Evolutionary conservation across 257 asterid species (phyloP).

Genomic region (Linderniella brevidens): DNA sequence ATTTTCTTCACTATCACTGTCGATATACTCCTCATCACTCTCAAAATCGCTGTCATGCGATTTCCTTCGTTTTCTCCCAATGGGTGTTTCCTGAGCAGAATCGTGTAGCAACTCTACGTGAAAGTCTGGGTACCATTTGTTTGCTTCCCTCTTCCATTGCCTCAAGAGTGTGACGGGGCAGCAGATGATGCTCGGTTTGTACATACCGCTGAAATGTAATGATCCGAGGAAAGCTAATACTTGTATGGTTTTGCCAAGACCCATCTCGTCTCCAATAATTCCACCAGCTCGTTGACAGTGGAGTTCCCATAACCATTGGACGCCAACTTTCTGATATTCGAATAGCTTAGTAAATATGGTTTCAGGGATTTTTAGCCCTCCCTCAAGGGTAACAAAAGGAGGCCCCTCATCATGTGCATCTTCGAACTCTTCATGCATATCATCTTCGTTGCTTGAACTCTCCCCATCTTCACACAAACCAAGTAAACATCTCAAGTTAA

Average conservation of each 20-base stretch:
- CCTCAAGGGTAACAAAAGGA: constrained; percentile 69
- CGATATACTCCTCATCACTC: constrained; percentile 40
- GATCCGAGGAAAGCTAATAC: constrained; percentile 79
- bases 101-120: constrained; percentile 82
- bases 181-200: constrained; percentile 79
- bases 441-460: constrained; percentile 40
- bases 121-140: constrained; percentile 72
- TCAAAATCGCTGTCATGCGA: constrained; percentile 56
- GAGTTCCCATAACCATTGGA: constrained; percentile 99
- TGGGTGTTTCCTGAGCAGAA: constrained; percentile 48
- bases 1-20: constrained; percentile 42
- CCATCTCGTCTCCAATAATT: constrained; percentile 99
- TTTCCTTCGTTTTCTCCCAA: constrained; percentile 33
- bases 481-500: not conserved
- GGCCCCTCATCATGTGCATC: constrained; percentile 33
- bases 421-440: constrained; percentile 27
- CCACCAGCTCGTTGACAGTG: constrained; percentile 98
- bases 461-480: constrained; percentile 31
- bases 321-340: constrained; percentile 97
- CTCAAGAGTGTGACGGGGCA: constrained; percentile 89
- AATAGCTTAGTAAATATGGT: constrained; percentile 48
- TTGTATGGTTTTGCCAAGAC: constrained; percentile 95
- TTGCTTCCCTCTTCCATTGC: constrained; percentile 95
- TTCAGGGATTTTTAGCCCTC: constrained; percentile 81
- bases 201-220: constrained; percentile 74